Percentiles rank a stretch among this genome's conserved stretches.
Conservation (phyloP, 1,284 basidiomycete genomes). For the Fomitopsis pinicola region DNA sequence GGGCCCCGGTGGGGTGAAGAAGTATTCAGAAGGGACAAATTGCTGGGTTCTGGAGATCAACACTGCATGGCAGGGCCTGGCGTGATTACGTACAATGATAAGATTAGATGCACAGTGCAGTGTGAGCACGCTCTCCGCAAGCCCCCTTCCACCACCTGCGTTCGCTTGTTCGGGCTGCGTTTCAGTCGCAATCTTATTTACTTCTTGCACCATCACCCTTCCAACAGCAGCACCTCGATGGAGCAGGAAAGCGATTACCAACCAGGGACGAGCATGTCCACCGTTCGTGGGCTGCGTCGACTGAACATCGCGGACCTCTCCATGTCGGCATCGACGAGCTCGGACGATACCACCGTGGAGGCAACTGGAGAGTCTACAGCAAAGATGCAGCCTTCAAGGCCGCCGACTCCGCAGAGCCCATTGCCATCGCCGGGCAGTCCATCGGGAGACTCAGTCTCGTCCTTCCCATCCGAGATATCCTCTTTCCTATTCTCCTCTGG, state of each 20-base stretch:
- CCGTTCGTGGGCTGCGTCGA: constrained; percentile 33
- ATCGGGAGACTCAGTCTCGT: constrained; percentile 56
- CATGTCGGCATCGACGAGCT: neutral
- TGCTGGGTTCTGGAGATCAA: too few species aligned
- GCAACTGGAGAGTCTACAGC: neutral
- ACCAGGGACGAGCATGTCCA: constrained; percentile 35
- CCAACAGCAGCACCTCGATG: neutral
- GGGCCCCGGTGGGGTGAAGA: neutral
- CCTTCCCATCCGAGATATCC: constrained; percentile 59
- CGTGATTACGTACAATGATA: neutral
- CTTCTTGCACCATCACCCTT: neutral
- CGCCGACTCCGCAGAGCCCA: constrained; percentile 46
- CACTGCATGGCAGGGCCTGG: too few species aligned
- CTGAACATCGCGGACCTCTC: constrained; percentile 18
- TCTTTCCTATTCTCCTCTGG: constrained; percentile 74
- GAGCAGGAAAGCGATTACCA: neutral
- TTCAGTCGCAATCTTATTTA: neutral
- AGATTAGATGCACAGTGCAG: neutral
- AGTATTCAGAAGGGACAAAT: too few species aligned
- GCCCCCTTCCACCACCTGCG: neutral
- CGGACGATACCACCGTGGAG: constrained; percentile 1
- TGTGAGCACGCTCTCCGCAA: neutral
- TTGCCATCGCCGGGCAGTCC: constrained; percentile 53
- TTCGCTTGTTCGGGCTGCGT: neutral
- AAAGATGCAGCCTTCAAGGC: constrained; percentile 14